Evolutionary conservation across 1,284 basidiomycete genomes (phyloP), one percentile per base, ranked within the genome.

Genomic region (Austroboletus niveus): DNA sequence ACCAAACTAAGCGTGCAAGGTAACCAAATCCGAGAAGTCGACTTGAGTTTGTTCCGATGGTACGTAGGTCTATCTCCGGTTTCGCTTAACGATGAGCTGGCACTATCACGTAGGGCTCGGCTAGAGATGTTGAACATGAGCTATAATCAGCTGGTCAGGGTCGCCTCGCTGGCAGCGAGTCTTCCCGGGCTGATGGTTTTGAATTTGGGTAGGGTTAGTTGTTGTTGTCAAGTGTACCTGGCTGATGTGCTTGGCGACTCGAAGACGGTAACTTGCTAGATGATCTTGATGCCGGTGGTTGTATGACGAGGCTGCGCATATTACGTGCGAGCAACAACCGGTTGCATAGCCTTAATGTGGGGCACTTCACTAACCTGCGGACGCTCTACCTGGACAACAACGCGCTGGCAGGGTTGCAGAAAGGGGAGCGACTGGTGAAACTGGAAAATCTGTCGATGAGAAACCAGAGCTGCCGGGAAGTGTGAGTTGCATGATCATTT

Each of bases 321-420:
- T 80, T 99, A 52, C 87, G 93, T 24, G 73, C 91, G 47, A 94
- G 90, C 73, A 84, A 84, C 63, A 99, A 99, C 72, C 77, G 81
- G 40, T 72, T 99, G 54, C 71, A 78, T 47, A 69, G 73, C 52
- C 75, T 99, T 46, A 81, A 94, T 65, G 80, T 89, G 45, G 78
- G 78, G 17, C 72, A 75, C 15, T 83, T 90, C 65, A 77, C 82
- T 6, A 86, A 86, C 63, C 73, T 98, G 57, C 85, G 94, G 57
- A 98, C 93, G 57, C 79, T 98, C 29, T 98, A 97, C 69, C 84
- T 90, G 62, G 96, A 99, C 75, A 87, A 89, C 68, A 98, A 98
- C 69, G 71, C 75, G 32, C 76, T 99, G 24, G 72, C 70, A 60
- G 76, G 63, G 61, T 76, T 81, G 58, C 69, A 63, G 50, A 81